Evolutionary conservation across 192 early-diverging fungal species (phyloP).

Genomic region (Anaeromyces robustus): DNA sequence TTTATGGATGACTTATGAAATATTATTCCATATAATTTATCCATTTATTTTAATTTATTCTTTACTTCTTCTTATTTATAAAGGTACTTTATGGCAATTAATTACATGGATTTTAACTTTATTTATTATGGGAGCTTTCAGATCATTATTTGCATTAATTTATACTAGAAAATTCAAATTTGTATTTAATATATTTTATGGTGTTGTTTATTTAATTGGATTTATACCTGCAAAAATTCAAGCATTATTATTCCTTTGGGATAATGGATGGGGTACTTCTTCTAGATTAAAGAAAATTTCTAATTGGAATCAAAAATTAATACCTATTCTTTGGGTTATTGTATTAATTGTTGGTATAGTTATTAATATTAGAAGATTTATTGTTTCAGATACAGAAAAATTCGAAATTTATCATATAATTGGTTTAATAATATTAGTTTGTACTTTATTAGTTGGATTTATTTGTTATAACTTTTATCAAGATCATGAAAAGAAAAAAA

Average conservation of each 20-base stretch:
- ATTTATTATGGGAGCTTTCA: conserved; percentile 20
- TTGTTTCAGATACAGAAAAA: background rate
- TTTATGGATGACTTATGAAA: conserved; percentile 41
- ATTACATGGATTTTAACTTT: conserved; percentile 27
- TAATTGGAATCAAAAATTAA: background rate
- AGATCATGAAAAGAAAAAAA: background rate
- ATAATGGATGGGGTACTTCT: conserved; percentile 36
- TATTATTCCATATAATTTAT: conserved; percentile 40
- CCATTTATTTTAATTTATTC: conserved; percentile 42
- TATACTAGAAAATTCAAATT: conserved; percentile 19
- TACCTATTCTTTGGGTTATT: background rate
- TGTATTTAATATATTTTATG: conserved; percentile 26
- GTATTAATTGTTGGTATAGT: background rate
- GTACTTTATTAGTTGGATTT: background rate
- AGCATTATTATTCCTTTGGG: conserved; percentile 35
- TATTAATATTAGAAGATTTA: background rate
- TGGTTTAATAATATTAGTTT: background rate
- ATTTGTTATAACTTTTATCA: background rate
- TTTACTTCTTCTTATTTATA: conserved; percentile 16
- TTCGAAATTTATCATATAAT: background rate
- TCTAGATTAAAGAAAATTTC: background rate
- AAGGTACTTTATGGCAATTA: conserved; percentile 12
- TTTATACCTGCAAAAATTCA: conserved; percentile 39
- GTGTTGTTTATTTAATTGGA: conserved; percentile 30
- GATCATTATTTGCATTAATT: conserved; percentile 20